Evolutionary conservation across 768 basidiomycete species (phyloP).

Genomic region (Mycena alexandri): DNA sequence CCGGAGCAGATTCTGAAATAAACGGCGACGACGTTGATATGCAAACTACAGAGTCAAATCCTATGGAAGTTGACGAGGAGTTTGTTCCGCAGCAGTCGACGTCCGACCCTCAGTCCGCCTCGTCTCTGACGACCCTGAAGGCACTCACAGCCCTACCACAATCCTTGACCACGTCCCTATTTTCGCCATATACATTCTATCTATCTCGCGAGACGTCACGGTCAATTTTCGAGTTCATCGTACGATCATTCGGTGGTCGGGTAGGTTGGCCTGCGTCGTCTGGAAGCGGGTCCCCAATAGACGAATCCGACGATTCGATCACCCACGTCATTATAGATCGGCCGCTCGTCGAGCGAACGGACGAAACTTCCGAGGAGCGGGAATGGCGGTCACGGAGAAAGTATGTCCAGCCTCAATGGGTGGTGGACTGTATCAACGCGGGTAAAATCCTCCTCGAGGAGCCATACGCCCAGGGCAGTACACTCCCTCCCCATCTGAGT

Average conservation of each 20-base stretch:
- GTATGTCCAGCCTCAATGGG: slow-evolving; percentile 97
- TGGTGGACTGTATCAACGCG: slow-evolving; percentile 94
- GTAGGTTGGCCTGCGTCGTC: slow-evolving; percentile 91
- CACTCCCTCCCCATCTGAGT: slow-evolving; percentile 94
- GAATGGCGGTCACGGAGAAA: slow-evolving; percentile 78
- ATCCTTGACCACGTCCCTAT: slow-evolving; percentile 71
- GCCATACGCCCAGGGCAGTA: slow-evolving; percentile 85
- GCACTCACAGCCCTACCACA: slow-evolving; percentile 72
- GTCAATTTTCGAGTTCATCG: slow-evolving; percentile 92
- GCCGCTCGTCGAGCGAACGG: slow-evolving; percentile 65
- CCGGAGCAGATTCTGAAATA: slow-evolving; percentile 41
- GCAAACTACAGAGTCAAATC: slow-evolving; percentile 49
- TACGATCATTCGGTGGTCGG: slow-evolving; percentile 91
- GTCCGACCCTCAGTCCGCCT: slow-evolving; percentile 57
- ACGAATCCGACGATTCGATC: slow-evolving; percentile 84
- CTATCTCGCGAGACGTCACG: slow-evolving; percentile 94
- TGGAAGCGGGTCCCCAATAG: slow-evolving; percentile 84
- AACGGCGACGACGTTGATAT: slow-evolving; percentile 55
- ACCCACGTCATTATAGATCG: slow-evolving; percentile 97
- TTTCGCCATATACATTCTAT: slow-evolving; percentile 91
- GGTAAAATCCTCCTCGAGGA: slow-evolving; percentile 88
- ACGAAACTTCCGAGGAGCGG: slow-evolving; percentile 69
- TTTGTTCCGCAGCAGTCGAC: slow-evolving; percentile 74
- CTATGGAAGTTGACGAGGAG: slow-evolving; percentile 67
- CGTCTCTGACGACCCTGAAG: slow-evolving; percentile 76